Conservation (phyloP, 2,329 filamentous ascomycete species). For the Phialophora chinensis region DNA sequence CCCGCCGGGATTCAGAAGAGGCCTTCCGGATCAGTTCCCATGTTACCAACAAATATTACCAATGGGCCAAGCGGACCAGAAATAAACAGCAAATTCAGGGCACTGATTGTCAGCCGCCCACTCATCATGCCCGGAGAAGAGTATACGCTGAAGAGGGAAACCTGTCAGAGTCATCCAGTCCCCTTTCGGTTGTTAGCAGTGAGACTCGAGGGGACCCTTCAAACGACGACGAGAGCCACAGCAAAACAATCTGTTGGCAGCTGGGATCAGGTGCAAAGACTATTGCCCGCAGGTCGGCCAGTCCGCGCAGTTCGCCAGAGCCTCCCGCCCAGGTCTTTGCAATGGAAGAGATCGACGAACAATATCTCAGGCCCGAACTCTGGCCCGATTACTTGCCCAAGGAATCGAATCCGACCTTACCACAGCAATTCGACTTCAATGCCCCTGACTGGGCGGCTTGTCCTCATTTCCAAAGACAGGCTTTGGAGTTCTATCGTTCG, state of each 20-base stretch:
- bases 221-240: not conserved
- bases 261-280: slow-evolving; percentile 12
- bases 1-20: slow-evolving; percentile 18
- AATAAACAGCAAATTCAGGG: not conserved
- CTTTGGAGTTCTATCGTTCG: slow-evolving; percentile 11
- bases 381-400: not conserved
- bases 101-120: not conserved
- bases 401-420: not conserved
- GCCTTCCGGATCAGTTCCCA: slow-evolving; percentile 29
- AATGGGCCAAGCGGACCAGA: slow-evolving; percentile 21
- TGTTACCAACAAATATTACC: slow-evolving; percentile 28
- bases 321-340: not conserved
- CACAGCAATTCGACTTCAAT: slow-evolving; percentile 7
- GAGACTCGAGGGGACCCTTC: not conserved
- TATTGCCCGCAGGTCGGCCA: not conserved
- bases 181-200: not conserved
- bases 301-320: not conserved
- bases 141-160: not conserved
- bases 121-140: not conserved
- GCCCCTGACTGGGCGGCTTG: slow-evolving; percentile 21
- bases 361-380: slow-evolving; percentile 15
- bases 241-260: slow-evolving; percentile 24
- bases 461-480: slow-evolving; percentile 17
- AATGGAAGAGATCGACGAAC: slow-evolving; percentile 4
- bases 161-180: not conserved